These are phyloP conservation scores for Puccinia polysora DNA, from an alignment of 1,284 basidiomycete species.

Conservation along the genomic window DNA sequence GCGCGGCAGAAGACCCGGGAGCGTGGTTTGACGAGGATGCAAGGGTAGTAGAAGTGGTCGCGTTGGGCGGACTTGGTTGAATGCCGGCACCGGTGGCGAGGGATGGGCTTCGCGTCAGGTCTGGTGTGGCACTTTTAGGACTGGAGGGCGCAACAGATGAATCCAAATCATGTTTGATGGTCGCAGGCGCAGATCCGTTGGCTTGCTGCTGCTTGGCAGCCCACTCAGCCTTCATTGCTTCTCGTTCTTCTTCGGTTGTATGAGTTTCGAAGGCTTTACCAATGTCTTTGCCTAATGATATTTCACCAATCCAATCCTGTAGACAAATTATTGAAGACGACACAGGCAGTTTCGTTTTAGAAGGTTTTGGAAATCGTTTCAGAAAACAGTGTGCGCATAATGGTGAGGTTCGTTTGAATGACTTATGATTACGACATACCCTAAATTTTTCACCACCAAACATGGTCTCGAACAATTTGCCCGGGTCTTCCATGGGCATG, in stretches of 20 bases:
- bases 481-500: conserved; percentile 39
- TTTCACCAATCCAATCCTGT: conserved; percentile 52
- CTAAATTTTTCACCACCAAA: conserved; percentile 50
- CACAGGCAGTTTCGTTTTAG: background rate
- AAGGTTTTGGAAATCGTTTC: background rate
- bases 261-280: conserved; percentile 53
- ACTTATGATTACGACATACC: background rate
- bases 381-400: background rate
- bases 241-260: conserved; percentile 54
- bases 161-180: conserved; percentile 35
- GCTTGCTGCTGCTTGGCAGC: conserved; percentile 44
- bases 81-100: conserved; percentile 2
- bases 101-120: conserved; percentile 13
- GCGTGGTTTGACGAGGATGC: conserved; percentile 13
- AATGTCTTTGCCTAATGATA: conserved; percentile 53
- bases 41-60: conserved; percentile 21
- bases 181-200: background rate
- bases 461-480: conserved; percentile 50
- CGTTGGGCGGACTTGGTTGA: conserved; percentile 28
- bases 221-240: conserved; percentile 51
- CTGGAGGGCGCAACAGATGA: conserved; percentile 33
- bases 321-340: background rate
- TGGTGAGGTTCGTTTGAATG: too few relatives aligned
- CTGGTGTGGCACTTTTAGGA: background rate
- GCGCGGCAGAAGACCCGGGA: background rate